These are phyloP conservation scores for Scutellaria baicalensis DNA, from an alignment of 257 asterid species.

Conservation along the genomic window DNA sequence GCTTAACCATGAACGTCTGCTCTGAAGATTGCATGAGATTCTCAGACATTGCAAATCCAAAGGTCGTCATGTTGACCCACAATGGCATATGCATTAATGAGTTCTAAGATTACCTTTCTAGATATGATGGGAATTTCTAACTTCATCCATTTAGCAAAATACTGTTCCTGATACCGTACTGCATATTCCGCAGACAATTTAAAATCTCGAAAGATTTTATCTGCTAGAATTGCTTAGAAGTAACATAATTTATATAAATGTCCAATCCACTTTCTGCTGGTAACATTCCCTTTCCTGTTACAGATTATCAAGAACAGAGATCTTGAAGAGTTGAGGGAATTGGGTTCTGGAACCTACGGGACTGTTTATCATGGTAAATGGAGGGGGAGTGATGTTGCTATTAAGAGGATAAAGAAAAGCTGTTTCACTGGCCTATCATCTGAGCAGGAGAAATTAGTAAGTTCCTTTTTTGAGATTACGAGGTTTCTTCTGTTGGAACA, in stretches of 20 bases:
- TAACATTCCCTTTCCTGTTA: constrained; percentile 6
- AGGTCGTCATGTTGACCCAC: neutral
- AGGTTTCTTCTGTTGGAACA: neutral
- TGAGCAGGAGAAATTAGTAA: constrained; percentile 75
- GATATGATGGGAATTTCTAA: neutral
- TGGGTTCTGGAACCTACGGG: constrained; percentile 96
- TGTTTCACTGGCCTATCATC: constrained; percentile 89
- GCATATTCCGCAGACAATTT: neutral
- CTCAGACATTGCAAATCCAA: neutral
- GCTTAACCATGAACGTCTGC: no score
- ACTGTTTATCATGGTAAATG: constrained; percentile 96
- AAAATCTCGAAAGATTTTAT: neutral
- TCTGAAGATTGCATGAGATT: neutral
- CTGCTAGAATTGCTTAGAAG: neutral
- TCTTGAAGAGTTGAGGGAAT: constrained; percentile 89
- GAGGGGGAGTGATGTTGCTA: constrained; percentile 97
- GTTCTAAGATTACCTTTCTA: neutral
- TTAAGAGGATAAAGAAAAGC: constrained; percentile 84
- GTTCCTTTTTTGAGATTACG: neutral
- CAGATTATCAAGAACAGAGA: constrained; percentile 78
- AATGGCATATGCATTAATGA: neutral
- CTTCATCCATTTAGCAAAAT: neutral
- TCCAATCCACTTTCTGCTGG: neutral
- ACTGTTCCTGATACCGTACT: neutral
- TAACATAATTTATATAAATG: neutral